A percentile compares a stretch with the other conserved stretches of the same genome.
These are phyloP conservation scores for Sporobolomyces pararoseus DNA, from an alignment of 768 basidiomycete genomes.

Conservation along the genomic window DNA sequence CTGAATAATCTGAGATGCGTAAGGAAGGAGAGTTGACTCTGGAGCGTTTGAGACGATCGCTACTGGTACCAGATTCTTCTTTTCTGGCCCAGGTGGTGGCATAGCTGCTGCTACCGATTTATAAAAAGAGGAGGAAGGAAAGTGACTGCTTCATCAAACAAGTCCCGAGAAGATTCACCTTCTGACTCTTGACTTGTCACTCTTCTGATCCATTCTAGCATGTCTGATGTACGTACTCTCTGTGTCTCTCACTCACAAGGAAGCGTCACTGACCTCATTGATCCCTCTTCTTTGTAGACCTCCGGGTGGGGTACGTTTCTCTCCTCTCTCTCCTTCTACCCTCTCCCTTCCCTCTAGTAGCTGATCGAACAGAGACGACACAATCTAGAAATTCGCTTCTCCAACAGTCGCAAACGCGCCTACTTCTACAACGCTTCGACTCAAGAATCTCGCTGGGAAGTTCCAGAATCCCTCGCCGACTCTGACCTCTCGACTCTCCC, in stretches of 20 bases:
- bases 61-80: slow-evolving; percentile 24
- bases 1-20: slow-evolving; percentile 14
- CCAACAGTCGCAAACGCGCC: slow-evolving; percentile 67
- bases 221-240: background rate
- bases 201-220: background rate
- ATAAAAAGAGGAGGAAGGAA: background rate
- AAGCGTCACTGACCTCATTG: background rate
- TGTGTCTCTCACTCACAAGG: background rate
- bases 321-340: background rate
- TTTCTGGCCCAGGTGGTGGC: background rate
- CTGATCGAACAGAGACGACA: background rate
- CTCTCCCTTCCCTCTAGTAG: background rate
- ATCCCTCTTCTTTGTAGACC: background rate
- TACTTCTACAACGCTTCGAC: slow-evolving; percentile 82
- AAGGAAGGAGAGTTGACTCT: slow-evolving; percentile 8
- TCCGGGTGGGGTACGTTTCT: background rate
- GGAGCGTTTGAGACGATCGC: slow-evolving; percentile 27
- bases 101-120: background rate
- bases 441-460: slow-evolving; percentile 72
- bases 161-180: too few relatives aligned
- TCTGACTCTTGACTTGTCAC: too few relatives aligned
- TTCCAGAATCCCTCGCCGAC: slow-evolving; percentile 33
- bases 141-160: background rate
- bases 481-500: slow-evolving; percentile 38
- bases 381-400: slow-evolving; percentile 81